A percentile compares a stretch with the other conserved stretches of the same genome.
Evolutionary conservation across 1,284 basidiomycete species (phyloP).

Genomic region (Fistulina hepatica): DNA sequence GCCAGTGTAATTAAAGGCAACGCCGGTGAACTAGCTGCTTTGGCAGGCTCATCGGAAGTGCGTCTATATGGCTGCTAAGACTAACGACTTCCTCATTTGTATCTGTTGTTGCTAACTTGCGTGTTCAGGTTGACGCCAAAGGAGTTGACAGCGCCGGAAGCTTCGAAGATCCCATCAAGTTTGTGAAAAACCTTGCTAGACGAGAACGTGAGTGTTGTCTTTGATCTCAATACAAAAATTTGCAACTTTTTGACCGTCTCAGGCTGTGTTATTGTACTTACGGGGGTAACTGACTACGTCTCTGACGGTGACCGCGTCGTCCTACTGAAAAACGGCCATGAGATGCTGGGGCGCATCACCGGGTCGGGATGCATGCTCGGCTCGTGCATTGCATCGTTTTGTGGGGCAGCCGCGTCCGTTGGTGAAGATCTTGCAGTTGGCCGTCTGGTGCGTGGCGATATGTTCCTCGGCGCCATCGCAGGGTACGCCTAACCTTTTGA

Average conservation of each 20-base stretch:
- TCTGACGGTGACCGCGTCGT: conserved; percentile 72
- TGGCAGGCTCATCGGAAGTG: conserved; percentile 70
- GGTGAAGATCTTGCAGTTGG: conserved; percentile 23
- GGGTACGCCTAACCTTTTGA: too few relatives aligned
- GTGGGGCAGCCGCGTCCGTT: conserved; percentile 49
- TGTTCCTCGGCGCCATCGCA: conserved; percentile 63
- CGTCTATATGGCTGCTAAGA: conserved; percentile 10
- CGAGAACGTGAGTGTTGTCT: conserved; percentile 38
- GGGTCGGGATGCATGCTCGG: conserved; percentile 89
- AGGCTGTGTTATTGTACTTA: conserved; percentile 80
- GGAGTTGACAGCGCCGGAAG: conserved; percentile 86
- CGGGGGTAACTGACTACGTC: conserved; percentile 78
- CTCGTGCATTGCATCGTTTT: conserved; percentile 65
- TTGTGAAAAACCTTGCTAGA: conserved; percentile 64
- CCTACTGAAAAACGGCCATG: conserved; percentile 66
- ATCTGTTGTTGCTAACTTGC: too few relatives aligned
- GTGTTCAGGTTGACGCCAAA: conserved; percentile 55
- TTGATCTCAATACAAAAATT: conserved; percentile 2
- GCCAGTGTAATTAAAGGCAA: conserved; percentile 94
- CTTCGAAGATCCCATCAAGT: conserved; percentile 63
- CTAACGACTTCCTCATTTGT: too few relatives aligned
- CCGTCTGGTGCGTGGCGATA: conserved; percentile 55
- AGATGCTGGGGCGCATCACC: conserved; percentile 71
- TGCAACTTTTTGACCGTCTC: background rate
- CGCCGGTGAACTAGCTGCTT: conserved; percentile 77